Percentiles rank a stretch among this genome's conserved stretches.
These are phyloP conservation scores for Fonsecaea pedrosoi DNA, from an alignment of 2,329 filamentous ascomycete genomes.

Conservation along the genomic window DNA sequence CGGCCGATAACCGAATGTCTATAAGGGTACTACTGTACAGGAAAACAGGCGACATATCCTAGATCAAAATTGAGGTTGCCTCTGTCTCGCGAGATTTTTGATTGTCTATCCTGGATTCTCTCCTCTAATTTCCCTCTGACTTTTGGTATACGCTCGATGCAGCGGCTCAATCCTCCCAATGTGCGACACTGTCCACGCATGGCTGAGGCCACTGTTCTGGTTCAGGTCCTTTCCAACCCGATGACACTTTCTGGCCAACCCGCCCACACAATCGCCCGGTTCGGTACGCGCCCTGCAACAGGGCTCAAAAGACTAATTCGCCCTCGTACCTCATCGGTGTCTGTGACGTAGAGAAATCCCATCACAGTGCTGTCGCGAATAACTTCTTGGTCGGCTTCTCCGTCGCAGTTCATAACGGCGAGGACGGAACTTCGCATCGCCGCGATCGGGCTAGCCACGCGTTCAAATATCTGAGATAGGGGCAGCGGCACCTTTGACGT, in stretches of 20 bases:
- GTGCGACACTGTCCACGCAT: background rate
- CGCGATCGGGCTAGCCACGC: constrained; percentile 44
- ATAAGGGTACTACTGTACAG: background rate
- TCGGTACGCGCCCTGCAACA: constrained; percentile 79
- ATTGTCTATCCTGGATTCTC: background rate
- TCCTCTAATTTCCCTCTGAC: background rate
- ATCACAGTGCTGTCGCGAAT: constrained; percentile 83
- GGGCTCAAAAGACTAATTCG: constrained; percentile 83
- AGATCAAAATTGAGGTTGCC: background rate
- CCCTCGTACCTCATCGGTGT: constrained; percentile 84
- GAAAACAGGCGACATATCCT: background rate
- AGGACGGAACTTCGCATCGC: constrained; percentile 79
- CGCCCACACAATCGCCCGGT: constrained; percentile 81
- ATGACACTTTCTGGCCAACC: constrained; percentile 85
- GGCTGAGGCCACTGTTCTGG: background rate
- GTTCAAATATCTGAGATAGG: constrained; percentile 39
- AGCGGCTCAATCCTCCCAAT: background rate
- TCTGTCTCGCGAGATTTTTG: background rate
- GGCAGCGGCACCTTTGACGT: constrained; percentile 38
- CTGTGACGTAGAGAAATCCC: constrained; percentile 91
- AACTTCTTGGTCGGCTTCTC: constrained; percentile 67
- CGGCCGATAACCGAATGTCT: background rate
- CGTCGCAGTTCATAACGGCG: constrained; percentile 79
- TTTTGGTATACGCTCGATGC: background rate
- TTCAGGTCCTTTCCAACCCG: constrained; percentile 68